Evolutionary conservation across 352 stramenopile genomes (phyloP), one percentile per base, ranked within the genome.

Genomic region (Nothophytophthora sp.): DNA sequence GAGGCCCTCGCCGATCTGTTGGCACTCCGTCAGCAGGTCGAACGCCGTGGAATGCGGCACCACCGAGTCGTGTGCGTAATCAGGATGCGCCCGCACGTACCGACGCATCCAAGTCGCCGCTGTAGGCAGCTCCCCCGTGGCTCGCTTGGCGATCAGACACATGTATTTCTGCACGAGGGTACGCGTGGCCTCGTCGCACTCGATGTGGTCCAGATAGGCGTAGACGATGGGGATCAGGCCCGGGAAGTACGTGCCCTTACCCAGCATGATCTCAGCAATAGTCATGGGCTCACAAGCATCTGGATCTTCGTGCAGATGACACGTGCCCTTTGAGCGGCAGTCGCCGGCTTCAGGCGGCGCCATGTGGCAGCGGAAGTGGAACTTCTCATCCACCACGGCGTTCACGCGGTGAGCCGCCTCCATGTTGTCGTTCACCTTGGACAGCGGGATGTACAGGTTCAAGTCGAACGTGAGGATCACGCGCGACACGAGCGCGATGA

Each of bases 401-500:
- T 99, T 97, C 30, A 97, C 76, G 33, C 81, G 85, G 70, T 99
- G 97, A 12, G 98, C 98, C 27, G 96, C 82, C 70, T 98, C 90
- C 96, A 99, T 99, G 73, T 99, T 99, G 50, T 99, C 97, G 78
- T 99, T 92, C 55, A 95, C 89, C 54, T 97, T 96, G 44, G 95
- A 99, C 20, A 99, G 75, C 33, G 98, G 97, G 48, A 99, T 98
- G 78, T 99, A 99, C 16, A 99, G 60, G 65, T 99, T 99, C 24
- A 99, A 66, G 68, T 99, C 97, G 64, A 99, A 99, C 29, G 97
- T 98, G 30, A 99, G 86, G 52, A 99, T 99, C 18, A 99, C 96
- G 23, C 98, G 85, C 29, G 96, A 99, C 12, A 99, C 62, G 24
- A 99, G 76, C 23, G 98, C 97, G 50, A 98, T 98, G 61, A 99